Evolutionary conservation across 2,329 filamentous ascomycete species (phyloP).

Genomic region (Talaromyces sp.): DNA sequence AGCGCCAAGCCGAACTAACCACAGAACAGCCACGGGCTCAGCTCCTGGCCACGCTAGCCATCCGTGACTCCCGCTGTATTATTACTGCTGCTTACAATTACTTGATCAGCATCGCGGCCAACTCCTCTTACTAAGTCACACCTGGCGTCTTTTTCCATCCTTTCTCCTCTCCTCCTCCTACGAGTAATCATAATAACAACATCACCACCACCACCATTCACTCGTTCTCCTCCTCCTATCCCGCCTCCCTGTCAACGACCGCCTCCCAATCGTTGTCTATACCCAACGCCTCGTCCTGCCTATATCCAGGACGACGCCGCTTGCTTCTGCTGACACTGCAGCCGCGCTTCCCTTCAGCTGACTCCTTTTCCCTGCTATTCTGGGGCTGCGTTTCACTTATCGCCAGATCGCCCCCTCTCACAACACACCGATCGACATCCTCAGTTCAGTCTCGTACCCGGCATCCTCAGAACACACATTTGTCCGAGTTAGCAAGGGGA

Average conservation of each 20-base stretch:
- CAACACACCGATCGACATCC: neutral
- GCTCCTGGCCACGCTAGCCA: constrained; percentile 4
- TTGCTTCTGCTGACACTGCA: neutral
- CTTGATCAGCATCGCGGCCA: neutral
- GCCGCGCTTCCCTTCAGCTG: neutral
- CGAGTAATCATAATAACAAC: neutral
- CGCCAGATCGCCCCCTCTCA: constrained; percentile 3
- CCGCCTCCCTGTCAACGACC: neutral
- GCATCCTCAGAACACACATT: neutral
- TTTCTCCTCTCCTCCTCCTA: neutral
- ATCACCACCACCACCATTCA: neutral
- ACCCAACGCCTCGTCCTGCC: neutral
- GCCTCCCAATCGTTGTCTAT: constrained; percentile 1
- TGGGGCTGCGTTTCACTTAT: constrained; percentile 7
- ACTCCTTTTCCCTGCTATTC: constrained; percentile 1
- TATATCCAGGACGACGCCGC: neutral
- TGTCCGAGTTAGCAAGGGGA: neutral
- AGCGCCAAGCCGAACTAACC: neutral
- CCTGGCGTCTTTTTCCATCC: neutral
- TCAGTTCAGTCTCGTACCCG: neutral
- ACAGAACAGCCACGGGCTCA: constrained; percentile 1
- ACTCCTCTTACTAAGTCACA: neutral
- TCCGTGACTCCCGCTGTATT: constrained; percentile 2
- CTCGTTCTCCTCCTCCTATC: neutral
- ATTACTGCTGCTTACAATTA: neutral